Conservation (phyloP, 1,284 basidiomycete species). For the Ustilago cynodontis region DNA sequence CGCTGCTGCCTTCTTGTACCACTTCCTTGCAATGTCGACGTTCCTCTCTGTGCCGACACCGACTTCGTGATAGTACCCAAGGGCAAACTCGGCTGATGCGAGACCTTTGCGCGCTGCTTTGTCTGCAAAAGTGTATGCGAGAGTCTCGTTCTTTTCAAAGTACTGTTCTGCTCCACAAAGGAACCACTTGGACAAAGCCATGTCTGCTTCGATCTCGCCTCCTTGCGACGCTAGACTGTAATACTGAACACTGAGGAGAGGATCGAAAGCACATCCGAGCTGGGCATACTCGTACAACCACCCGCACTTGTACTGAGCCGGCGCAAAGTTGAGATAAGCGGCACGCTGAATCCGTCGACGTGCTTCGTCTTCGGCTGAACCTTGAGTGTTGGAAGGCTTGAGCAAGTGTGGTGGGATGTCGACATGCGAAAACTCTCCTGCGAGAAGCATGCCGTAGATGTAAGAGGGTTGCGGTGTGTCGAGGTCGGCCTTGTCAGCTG, state of each 20-base stretch:
- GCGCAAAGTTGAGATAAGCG: constrained; percentile 85
- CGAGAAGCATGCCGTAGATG: constrained; percentile 81
- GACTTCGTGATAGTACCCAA: constrained; percentile 90
- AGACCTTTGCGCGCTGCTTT: constrained; percentile 86
- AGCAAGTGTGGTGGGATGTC: constrained; percentile 54
- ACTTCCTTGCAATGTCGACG: constrained; percentile 76
- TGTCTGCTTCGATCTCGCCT: constrained; percentile 88
- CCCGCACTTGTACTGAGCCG: constrained; percentile 89
- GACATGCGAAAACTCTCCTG: constrained; percentile 73
- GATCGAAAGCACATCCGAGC: constrained; percentile 86
- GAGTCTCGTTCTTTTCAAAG: constrained; percentile 88
- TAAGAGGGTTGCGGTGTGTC: constrained; percentile 87
- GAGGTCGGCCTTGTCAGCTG: constrained; percentile 81
- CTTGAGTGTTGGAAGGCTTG: constrained; percentile 56
- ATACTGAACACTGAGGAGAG: constrained; percentile 89
- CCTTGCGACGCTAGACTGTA: constrained; percentile 79
- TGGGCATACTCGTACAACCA: constrained; percentile 91
- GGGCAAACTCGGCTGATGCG: constrained; percentile 88
- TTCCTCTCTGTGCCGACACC: constrained; percentile 73
- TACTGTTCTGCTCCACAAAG: constrained; percentile 83
- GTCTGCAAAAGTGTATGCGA: constrained; percentile 90
- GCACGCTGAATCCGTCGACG: constrained; percentile 77
- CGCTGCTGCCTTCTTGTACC: constrained; percentile 78
- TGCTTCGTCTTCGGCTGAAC: constrained; percentile 57
- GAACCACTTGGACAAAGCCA: constrained; percentile 96